phyloP scores from a whole-genome alignment of 352 stramenopile species.

The Pythium rishiriense region DNA sequence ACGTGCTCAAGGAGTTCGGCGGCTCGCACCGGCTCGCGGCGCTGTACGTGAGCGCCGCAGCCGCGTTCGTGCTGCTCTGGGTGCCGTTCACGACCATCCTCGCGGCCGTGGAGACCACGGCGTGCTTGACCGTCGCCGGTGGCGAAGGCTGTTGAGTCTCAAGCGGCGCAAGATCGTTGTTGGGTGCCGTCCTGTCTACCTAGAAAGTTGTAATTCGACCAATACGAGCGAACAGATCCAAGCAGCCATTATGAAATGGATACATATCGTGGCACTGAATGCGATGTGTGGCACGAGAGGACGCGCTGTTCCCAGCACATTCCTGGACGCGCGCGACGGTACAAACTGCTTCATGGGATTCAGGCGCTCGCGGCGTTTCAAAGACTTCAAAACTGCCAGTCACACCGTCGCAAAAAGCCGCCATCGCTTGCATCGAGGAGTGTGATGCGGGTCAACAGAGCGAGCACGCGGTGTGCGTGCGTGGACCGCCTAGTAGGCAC shows the following conservation, averaged over 20 bases:
- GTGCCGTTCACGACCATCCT: conserved; percentile 51
- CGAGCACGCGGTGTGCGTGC: no score
- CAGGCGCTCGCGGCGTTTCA: not conserved
- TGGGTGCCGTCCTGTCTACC: no score
- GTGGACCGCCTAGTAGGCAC: no score
- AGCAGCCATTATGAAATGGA: no score
- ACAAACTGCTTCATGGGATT: not conserved
- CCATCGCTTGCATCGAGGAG: not conserved
- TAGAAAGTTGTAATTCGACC: no score
- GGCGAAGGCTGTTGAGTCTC: conserved; percentile 48
- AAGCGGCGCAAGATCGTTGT: not conserved
- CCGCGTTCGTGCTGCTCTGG: conserved; percentile 52
- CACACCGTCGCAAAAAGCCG: not conserved
- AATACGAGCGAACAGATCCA: no score
- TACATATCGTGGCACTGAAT: no score
- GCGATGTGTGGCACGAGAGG: no score
- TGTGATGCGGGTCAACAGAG: conserved; percentile 1
- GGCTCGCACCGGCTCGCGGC: conserved; percentile 21
- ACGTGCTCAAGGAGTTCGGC: conserved; percentile 31
- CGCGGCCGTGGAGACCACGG: conserved; percentile 48
- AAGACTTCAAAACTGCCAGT: not conserved
- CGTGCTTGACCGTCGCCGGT: conserved; percentile 64
- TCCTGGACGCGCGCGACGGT: not conserved
- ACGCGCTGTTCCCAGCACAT: not conserved
- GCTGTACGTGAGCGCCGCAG: conserved; percentile 31